These are phyloP conservation scores for Penicillium daleae DNA, from an alignment of 495 filamentous ascomycete genomes.

Conservation along the genomic window DNA sequence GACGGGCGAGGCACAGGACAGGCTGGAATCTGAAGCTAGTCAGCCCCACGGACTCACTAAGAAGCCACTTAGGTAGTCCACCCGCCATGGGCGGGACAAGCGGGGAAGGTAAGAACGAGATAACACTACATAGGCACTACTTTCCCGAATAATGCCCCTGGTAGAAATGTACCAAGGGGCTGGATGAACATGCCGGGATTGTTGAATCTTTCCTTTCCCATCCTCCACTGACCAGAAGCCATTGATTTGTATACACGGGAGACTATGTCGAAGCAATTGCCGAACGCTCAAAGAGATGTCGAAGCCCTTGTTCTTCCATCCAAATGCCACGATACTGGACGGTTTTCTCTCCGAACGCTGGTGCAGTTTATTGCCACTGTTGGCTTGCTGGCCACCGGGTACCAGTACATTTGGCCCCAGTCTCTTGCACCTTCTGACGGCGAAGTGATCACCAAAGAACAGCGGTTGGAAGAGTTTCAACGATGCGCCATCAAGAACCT, in stretches of 20 bases:
- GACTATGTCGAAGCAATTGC: conserved; percentile 15
- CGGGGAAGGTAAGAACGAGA: conserved; percentile 27
- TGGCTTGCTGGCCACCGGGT: conserved; percentile 11
- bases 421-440: not conserved
- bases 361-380: not conserved
- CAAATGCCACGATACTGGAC: not conserved
- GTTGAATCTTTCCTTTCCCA: not conserved
- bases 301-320: not conserved
- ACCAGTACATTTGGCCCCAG: conserved; percentile 1
- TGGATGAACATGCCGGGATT: not conserved
- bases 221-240: not conserved
- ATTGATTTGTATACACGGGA: not conserved
- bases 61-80: not conserved
- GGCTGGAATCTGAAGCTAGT: conserved; percentile 17
- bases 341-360: conserved; percentile 8
- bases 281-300: not conserved
- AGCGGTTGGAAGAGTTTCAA: conserved; percentile 30
- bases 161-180: not conserved
- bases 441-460: not conserved
- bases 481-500: conserved; percentile 50
- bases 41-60: not conserved
- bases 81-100: not conserved
- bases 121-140: not conserved
- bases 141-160: not conserved
- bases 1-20: not conserved